phyloP scores from a whole-genome alignment of 2,329 filamentous ascomycete genomes.

The Colletotrichum sp. region DNA sequence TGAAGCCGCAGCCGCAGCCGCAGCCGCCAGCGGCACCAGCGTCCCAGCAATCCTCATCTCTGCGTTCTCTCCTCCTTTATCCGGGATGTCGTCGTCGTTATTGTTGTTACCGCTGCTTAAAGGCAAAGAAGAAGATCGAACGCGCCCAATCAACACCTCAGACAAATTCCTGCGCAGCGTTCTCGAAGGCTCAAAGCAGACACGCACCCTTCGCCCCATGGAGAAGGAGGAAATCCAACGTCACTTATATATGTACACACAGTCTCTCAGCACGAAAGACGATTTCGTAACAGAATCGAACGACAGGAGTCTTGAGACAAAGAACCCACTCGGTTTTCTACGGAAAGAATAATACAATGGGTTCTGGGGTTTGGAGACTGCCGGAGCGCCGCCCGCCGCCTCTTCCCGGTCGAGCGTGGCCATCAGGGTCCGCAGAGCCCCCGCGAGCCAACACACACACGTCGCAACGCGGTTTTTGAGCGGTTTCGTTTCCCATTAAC shows the following conservation, averaged over 20 bases:
- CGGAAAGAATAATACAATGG: neutral
- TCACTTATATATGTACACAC: neutral
- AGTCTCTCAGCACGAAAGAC: neutral
- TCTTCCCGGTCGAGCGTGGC: neutral
- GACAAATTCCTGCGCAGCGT: neutral
- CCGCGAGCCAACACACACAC: neutral
- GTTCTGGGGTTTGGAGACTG: neutral
- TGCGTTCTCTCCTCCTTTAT: neutral
- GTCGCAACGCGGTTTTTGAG: neutral
- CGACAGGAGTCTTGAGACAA: neutral
- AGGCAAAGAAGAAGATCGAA: neutral
- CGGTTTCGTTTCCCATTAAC: neutral
- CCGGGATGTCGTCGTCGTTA: neutral
- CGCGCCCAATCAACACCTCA: neutral
- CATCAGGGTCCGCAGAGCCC: conserved; percentile 11
- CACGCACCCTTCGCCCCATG: neutral
- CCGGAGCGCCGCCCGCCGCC: neutral
- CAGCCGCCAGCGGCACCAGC: neutral
- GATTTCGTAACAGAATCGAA: neutral
- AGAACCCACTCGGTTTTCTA: neutral
- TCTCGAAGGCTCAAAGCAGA: neutral
- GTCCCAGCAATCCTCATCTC: neutral
- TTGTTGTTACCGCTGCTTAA: neutral
- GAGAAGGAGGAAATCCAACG: neutral
- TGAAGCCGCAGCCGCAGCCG: neutral